Percentiles rank a stretch among this genome's conserved stretches.
These are phyloP conservation scores for Wakefieldia striispora DNA, from an alignment of 768 basidiomycete genomes.

Conservation along the genomic window DNA sequence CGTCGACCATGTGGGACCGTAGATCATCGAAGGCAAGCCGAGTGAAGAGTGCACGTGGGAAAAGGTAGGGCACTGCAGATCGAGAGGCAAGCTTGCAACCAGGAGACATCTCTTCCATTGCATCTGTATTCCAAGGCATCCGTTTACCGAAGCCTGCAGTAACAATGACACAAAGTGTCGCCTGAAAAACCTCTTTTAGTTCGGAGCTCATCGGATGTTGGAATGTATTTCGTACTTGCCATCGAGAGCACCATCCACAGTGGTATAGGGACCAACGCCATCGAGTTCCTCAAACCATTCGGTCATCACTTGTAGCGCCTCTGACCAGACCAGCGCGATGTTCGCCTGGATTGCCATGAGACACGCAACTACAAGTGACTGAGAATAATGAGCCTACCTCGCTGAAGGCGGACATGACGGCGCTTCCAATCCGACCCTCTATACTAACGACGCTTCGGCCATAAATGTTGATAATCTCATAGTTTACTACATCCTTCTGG, in stretches of 20 bases:
- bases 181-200: slow-evolving; percentile 14
- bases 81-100: slow-evolving; percentile 38
- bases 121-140: slow-evolving; percentile 34
- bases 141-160: slow-evolving; percentile 43
- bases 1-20: slow-evolving; percentile 39
- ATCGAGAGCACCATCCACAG: slow-evolving; percentile 14
- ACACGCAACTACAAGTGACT: neutral
- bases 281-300: slow-evolving; percentile 45
- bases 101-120: slow-evolving; percentile 17
- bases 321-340: slow-evolving; percentile 48
- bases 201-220: neutral
- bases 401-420: slow-evolving; percentile 48
- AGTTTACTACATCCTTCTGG: slow-evolving; percentile 39
- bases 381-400: slow-evolving; percentile 33
- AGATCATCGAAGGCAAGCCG: slow-evolving; percentile 37
- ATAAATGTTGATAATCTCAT: slow-evolving; percentile 43
- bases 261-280: slow-evolving; percentile 13
- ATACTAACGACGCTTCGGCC: slow-evolving; percentile 43
- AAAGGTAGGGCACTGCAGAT: slow-evolving; percentile 40
- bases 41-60: slow-evolving; percentile 30
- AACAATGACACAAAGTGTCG: slow-evolving; percentile 39
- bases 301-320: slow-evolving; percentile 37
- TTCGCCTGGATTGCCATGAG: slow-evolving; percentile 31
- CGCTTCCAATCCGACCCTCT: slow-evolving; percentile 49
- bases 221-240: slow-evolving; percentile 5